Conservation (phyloP, 1,284 basidiomycete species). For the Lentinula novae-zelandiae region DNA sequence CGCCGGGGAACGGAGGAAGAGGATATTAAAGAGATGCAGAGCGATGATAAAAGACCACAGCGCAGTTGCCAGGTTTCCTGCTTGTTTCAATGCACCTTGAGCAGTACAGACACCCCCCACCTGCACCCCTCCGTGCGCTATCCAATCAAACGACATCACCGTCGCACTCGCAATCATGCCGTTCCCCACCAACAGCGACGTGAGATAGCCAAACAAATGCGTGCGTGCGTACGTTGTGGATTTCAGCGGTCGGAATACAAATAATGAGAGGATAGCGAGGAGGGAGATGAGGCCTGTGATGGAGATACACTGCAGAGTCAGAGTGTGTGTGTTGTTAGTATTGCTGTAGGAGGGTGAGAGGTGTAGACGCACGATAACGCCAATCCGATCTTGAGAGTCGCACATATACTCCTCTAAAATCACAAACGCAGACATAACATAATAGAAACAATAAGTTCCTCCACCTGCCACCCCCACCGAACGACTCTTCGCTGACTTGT, state of each 20-base stretch:
- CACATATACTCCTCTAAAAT: too few species aligned
- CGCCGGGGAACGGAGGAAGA: conserved; percentile 34
- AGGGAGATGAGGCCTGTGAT: neutral
- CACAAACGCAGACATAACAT: too few species aligned
- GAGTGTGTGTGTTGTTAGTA: neutral
- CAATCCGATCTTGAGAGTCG: too few species aligned
- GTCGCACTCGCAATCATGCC: conserved; percentile 38
- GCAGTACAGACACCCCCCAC: conserved; percentile 32
- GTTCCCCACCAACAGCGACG: conserved; percentile 40
- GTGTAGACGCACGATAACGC: neutral
- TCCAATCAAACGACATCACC: conserved; percentile 38
- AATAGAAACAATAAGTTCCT: too few species aligned
- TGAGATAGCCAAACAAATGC: conserved; percentile 14
- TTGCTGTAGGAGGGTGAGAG: neutral
- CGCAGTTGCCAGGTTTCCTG: conserved; percentile 40
- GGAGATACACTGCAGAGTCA: conserved; percentile 1
- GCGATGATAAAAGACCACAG: conserved; percentile 37
- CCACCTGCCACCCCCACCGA: too few species aligned
- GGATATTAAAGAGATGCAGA: conserved; percentile 37
- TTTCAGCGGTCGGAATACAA: neutral
- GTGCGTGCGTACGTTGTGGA: conserved; percentile 7
- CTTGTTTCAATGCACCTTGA: conserved; percentile 41
- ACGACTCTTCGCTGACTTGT: too few species aligned
- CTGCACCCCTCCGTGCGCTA: conserved; percentile 28
- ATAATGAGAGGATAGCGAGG: too few species aligned